phyloP scores from a whole-genome alignment of 352 stramenopile species.

The Saprolegnia parasitica region DNA sequence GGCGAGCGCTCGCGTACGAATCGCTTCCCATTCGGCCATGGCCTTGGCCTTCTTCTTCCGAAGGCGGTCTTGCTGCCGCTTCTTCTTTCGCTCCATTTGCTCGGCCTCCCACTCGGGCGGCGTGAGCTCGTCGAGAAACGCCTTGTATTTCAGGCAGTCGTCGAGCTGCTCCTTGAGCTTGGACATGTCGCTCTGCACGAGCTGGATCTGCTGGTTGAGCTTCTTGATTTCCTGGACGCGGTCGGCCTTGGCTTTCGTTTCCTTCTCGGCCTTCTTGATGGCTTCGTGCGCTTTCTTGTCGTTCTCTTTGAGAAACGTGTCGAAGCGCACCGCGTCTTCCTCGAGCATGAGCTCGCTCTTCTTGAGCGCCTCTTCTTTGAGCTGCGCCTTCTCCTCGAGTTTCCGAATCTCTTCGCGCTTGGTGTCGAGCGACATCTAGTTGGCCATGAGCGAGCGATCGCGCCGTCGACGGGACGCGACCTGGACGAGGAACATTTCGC shows the following conservation, averaged over 20 bases:
- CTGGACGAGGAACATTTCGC: conserved; percentile 95
- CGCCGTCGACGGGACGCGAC: background rate
- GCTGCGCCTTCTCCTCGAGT: conserved; percentile 92
- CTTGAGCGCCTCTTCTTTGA: conserved; percentile 93
- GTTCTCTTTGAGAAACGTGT: conserved; percentile 97
- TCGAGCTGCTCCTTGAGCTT: conserved; percentile 93
- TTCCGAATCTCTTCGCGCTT: conserved; percentile 96
- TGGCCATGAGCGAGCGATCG: too few species aligned
- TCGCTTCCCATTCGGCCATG: conserved; percentile 58
- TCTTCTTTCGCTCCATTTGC: conserved; percentile 68
- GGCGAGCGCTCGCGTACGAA: conserved; percentile 46
- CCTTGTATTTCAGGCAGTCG: conserved; percentile 92
- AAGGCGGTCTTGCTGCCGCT: conserved; percentile 52
- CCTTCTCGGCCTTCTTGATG: conserved; percentile 91
- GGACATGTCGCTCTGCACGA: conserved; percentile 90
- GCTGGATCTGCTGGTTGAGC: conserved; percentile 93
- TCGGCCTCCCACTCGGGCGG: conserved; percentile 80
- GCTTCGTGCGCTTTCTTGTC: conserved; percentile 95
- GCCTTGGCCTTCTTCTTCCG: conserved; percentile 71
- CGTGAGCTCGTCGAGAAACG: conserved; percentile 90
- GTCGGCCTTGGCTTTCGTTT: conserved; percentile 91
- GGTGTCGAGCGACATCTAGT: conserved; percentile 91
- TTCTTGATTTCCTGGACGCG: conserved; percentile 95
- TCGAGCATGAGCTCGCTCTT: conserved; percentile 95
- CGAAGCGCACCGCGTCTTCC: conserved; percentile 93